Percentiles rank a stretch among this genome's conserved stretches.
phyloP scores from a whole-genome alignment of 768 basidiomycete species.

The Mycena galericulata region DNA sequence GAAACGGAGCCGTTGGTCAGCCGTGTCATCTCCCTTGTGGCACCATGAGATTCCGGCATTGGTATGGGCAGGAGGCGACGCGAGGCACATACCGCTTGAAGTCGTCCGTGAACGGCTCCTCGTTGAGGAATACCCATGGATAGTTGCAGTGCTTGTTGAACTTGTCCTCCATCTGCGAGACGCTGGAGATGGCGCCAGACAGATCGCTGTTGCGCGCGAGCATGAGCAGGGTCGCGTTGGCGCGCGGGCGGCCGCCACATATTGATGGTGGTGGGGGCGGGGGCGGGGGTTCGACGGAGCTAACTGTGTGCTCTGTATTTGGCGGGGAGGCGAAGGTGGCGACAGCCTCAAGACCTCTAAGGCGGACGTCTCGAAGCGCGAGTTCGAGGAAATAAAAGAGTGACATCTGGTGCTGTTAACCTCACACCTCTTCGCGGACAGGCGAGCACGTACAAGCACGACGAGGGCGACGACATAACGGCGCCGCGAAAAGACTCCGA shows the following conservation, averaged over 20 bases:
- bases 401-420: conserved; percentile 21
- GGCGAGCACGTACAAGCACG: conserved; percentile 17
- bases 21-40: too few species aligned
- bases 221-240: conserved; percentile 86
- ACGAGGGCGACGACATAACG: conserved; percentile 22
- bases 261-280: neutral
- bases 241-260: conserved; percentile 42
- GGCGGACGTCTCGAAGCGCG: neutral
- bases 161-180: conserved; percentile 80
- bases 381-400: conserved; percentile 25
- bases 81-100: conserved; percentile 67
- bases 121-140: conserved; percentile 90
- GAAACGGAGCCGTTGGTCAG: conserved; percentile 67
- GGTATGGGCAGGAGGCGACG: neutral
- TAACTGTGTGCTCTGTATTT: neutral
- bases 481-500: conserved; percentile 7
- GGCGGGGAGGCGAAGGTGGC: neutral
- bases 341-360: neutral
- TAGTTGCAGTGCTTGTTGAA: conserved; percentile 85
- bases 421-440: neutral
- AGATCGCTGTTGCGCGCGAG: conserved; percentile 71
- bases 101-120: conserved; percentile 78
- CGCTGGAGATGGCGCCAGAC: conserved; percentile 63
- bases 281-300: neutral
- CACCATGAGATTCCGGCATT: conserved; percentile 41